Evolutionary conservation across 2,329 filamentous ascomycete species (phyloP).

Genomic region (Paecilomyces variotii): DNA sequence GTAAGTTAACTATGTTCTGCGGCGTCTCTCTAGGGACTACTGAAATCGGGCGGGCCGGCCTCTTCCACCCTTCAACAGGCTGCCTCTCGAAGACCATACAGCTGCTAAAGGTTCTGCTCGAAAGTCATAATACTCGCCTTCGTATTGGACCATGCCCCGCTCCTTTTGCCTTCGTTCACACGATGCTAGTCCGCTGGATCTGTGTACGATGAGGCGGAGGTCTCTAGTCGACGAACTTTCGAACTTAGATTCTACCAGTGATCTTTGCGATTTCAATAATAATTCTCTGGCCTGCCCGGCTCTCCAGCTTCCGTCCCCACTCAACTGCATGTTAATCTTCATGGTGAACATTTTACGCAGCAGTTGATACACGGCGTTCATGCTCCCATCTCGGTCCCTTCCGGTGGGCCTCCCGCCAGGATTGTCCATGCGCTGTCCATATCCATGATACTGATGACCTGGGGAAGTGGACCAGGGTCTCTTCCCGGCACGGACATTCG

Average conservation of each 20-base stretch:
- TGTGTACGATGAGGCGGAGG: background rate
- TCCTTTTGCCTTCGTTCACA: background rate
- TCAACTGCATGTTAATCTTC: background rate
- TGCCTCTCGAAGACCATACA: background rate
- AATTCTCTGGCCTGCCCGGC: background rate
- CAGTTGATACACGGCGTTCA: background rate
- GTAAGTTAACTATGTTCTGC: background rate
- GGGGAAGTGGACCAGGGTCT: background rate
- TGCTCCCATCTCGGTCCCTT: background rate
- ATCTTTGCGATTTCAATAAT: background rate
- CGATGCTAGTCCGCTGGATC: background rate
- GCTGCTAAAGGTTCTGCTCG: constrained; percentile 6
- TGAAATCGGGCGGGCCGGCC: background rate
- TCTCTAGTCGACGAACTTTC: background rate
- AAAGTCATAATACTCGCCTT: constrained; percentile 17
- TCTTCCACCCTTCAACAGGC: background rate
- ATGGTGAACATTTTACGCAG: background rate
- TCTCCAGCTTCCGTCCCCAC: background rate
- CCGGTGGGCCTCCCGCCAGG: background rate
- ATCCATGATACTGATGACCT: background rate
- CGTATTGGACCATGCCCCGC: constrained; percentile 4
- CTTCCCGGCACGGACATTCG: background rate
- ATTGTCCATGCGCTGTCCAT: background rate
- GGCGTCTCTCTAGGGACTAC: background rate
- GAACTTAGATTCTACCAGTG: background rate